Evolutionary conservation across 169 alveolate species (phyloP).

Genomic region (Neospora caninum): DNA sequence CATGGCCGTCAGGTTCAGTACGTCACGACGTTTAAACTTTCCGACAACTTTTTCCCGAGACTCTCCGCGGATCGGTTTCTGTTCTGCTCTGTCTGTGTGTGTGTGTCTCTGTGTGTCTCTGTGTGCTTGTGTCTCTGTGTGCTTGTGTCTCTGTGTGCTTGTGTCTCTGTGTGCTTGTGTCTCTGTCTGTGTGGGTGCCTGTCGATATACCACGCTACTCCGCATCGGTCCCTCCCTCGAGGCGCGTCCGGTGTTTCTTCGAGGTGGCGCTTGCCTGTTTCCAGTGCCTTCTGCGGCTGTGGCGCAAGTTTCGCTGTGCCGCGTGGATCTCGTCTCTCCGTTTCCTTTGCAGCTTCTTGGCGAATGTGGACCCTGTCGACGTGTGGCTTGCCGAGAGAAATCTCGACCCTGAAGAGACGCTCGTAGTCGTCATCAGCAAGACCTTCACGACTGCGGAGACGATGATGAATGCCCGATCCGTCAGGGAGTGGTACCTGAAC

Average conservation of each 20-base stretch:
- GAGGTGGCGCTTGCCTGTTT: too few species aligned
- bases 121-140: slow-evolving; percentile 26
- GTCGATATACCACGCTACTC: neutral
- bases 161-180: neutral
- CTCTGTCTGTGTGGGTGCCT: neutral
- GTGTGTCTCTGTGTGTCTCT: neutral
- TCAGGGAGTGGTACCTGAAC: slow-evolving; percentile 89
- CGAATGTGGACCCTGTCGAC: slow-evolving; percentile 99
- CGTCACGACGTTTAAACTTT: neutral
- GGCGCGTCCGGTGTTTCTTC: too few species aligned
- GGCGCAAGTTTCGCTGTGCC: neutral
- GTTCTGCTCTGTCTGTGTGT: neutral
- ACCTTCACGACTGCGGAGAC: slow-evolving; percentile 99
- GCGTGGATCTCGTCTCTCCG: too few species aligned
- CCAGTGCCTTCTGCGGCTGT: too few species aligned
- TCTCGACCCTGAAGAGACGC: slow-evolving; percentile 93
- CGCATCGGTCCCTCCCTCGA: too few species aligned
- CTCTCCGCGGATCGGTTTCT: neutral
- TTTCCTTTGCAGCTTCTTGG: slow-evolving; percentile 88
- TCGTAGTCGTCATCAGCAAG: slow-evolving; percentile 92
- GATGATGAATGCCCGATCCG: slow-evolving; percentile 95
- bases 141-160: neutral
- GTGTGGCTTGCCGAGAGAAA: slow-evolving; percentile 92
- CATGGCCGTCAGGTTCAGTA: slow-evolving; percentile 35
- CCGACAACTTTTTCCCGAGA: neutral